Evolutionary conservation across 2,329 filamentous ascomycete species (phyloP).

Genomic region (Calonectria pseudoreteaudii): DNA sequence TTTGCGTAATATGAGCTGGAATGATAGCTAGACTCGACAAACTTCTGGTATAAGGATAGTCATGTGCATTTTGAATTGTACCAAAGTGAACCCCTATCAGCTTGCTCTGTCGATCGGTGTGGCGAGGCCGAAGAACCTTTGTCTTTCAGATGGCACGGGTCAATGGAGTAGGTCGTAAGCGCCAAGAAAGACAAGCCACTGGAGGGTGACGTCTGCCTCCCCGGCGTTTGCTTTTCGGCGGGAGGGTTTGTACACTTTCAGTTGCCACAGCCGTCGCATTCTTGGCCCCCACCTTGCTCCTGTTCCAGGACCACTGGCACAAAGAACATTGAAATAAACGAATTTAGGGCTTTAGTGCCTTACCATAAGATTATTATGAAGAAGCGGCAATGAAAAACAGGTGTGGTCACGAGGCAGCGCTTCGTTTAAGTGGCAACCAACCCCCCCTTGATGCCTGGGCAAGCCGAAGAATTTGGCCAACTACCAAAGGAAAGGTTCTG

Average conservation of each 20-base stretch:
- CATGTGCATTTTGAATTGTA: not conserved
- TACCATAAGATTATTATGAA: no score
- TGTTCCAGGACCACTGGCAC: not conserved
- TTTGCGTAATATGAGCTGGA: no score
- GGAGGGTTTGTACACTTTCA: not conserved
- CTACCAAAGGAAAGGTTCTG: not conserved
- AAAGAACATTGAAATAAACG: not conserved
- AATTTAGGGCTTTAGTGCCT: no score
- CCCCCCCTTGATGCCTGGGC: not conserved
- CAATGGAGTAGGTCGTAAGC: not conserved
- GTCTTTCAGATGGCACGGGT: not conserved
- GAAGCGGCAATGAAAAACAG: not conserved
- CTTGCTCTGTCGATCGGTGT: not conserved
- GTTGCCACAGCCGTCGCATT: not conserved
- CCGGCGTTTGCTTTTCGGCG: not conserved
- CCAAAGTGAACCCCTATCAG: not conserved
- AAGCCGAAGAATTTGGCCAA: not conserved
- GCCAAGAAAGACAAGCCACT: not conserved
- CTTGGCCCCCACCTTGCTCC: not conserved
- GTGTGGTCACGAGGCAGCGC: not conserved
- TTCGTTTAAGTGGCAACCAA: not conserved
- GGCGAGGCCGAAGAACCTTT: not conserved
- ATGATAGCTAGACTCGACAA: no score
- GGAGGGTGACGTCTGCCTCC: not conserved
- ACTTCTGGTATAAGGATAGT: no score